Evolutionary conservation across 2,329 filamentous ascomycete genomes (phyloP).

Genomic region (Orbilia blumenaviensis): DNA sequence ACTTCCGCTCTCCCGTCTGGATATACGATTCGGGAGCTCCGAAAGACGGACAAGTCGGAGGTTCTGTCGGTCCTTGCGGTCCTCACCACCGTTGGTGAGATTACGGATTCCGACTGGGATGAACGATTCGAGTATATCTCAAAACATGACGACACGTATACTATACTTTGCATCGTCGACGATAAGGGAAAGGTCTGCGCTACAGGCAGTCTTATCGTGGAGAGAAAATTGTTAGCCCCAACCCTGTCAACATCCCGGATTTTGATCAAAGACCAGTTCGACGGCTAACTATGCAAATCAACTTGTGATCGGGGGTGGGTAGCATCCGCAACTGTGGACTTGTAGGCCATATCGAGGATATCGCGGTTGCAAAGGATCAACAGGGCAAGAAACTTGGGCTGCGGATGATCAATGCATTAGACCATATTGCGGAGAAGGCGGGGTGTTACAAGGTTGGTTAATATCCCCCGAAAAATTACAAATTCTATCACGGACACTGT

Average conservation of each 20-base stretch:
- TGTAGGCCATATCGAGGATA: slow-evolving; percentile 97
- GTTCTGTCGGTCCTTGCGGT: slow-evolving; percentile 93
- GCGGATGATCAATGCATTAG: slow-evolving; percentile 90
- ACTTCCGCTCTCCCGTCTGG: slow-evolving; percentile 76
- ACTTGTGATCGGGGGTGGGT: slow-evolving; percentile 9
- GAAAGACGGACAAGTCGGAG: slow-evolving; percentile 76
- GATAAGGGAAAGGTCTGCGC: slow-evolving; percentile 76
- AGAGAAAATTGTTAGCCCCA: slow-evolving; percentile 82
- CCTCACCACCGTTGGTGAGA: slow-evolving; percentile 90
- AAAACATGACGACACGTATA: slow-evolving; percentile 79
- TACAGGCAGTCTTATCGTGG: slow-evolving; percentile 87
- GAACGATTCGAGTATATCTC: slow-evolving; percentile 84
- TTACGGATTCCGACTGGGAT: slow-evolving; percentile 77
- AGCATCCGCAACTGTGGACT: slow-evolving; percentile 81
- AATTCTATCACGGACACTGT: background rate
- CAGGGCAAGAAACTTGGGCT: slow-evolving; percentile 97
- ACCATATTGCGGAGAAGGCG: slow-evolving; percentile 83
- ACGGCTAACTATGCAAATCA: background rate
- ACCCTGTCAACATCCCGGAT: background rate
- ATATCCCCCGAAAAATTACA: no score
- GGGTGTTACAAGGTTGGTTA: slow-evolving; percentile 83
- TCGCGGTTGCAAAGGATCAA: slow-evolving; percentile 91
- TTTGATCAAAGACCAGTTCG: background rate
- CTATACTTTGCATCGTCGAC: slow-evolving; percentile 85
- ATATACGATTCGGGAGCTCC: slow-evolving; percentile 83